These are phyloP conservation scores for Firmiana major DNA, from an alignment of 345 rosid species.

Conservation along the genomic window DNA sequence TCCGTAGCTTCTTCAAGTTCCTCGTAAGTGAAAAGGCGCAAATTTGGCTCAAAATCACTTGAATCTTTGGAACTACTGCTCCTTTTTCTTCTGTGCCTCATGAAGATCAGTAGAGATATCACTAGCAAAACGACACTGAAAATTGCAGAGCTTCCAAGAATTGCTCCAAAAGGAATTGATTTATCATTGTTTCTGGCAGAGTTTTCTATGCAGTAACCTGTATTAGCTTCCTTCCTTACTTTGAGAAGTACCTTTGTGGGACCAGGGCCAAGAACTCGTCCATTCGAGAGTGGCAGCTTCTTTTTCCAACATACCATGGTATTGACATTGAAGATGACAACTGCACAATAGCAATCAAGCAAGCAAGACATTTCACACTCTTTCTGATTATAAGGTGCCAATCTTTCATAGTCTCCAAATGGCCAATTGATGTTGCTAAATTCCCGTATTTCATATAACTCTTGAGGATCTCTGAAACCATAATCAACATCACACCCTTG, in stretches of 20 bases:
- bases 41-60: no score
- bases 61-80: no score
- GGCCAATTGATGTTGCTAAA: background rate
- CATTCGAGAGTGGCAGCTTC: background rate
- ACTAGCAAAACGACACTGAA: background rate
- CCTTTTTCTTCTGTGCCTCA: background rate
- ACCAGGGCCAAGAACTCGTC: background rate
- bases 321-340: background rate
- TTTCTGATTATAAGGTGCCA: background rate
- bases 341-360: background rate
- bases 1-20: background rate
- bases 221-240: background rate
- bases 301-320: background rate
- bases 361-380: background rate
- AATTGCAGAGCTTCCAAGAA: no score
- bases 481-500: no score
- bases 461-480: background rate
- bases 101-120: background rate
- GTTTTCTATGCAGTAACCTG: background rate
- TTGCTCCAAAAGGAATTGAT: no score
- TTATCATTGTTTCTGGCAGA: no score
- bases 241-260: background rate
- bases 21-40: no score
- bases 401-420: background rate
- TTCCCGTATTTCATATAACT: background rate